Evolutionary conservation across 2,329 filamentous ascomycete species (phyloP), one percentile per base, ranked within the genome.

Genomic region (Didymella arachidicola): DNA sequence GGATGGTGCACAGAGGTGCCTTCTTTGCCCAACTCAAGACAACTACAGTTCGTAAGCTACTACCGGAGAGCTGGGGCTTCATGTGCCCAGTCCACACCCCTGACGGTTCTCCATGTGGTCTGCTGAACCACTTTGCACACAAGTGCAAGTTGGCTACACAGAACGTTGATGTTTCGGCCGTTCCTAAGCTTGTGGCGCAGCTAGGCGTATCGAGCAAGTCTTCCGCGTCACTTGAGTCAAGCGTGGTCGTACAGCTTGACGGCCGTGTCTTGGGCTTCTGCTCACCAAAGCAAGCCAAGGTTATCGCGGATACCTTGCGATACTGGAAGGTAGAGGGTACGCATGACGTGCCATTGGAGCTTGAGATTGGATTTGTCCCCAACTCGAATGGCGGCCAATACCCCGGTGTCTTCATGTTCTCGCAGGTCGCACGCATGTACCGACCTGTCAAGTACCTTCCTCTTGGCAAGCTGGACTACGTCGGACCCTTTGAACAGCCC

Each of bases 1-100:
- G 95, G 67, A 97, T 97, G 93, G 92, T 99, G 57, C 95, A 99
- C 81, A 88, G 95, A 87, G 95, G 95, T 83, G 95, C 92, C 75
- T 99, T 99, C 85, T 99, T 99, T 77, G 95, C 95, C 3, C 92
- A 98, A 76, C 80, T 99, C 64, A 98, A 97, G 80, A 99, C 95
- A 0, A 99, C 95, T 0, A 95, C 95, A 0, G 95, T 99, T 49
- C 87, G 95, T 81, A 99, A 98, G 78, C 82, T 99, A 68, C 81
- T 98, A 19, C 95, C 95, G 2, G 95, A 99, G 75, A 97, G 93
- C 68, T 99, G 95, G 95, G 95, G 95, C 7, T 99, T 97, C 80
- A 82, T 99, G 67, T 99, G 95, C 73, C 95, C 95, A 18, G 94
- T 98, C 2, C 95, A 99, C 78, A 99, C 95, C 4, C 95, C 95